Evolutionary conservation across 2,329 filamentous ascomycete species (phyloP), one percentile per base, ranked within the genome.

Genomic region (Hypoxylon sp.): DNA sequence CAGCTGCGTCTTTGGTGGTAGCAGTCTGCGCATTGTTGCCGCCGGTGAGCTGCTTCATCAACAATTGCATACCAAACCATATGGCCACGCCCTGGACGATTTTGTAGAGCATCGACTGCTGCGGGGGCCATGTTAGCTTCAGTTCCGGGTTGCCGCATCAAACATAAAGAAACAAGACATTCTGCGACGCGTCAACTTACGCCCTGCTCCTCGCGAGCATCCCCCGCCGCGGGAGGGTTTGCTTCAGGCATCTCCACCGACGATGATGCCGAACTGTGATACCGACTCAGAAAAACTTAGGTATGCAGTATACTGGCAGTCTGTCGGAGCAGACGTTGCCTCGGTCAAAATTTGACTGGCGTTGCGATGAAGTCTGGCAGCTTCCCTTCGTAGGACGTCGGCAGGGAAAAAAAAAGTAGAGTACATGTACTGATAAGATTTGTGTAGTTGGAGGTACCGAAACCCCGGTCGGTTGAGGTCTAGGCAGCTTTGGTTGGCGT

Each of bases 11-110:
- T 73, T 83, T 83, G 19, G 83, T 81, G 32, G 83, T 80, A 57
- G 85, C 82, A 54, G 82, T 83, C 51, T 81, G 79, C 67, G 83
- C 81, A 61, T 84, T 81, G 74, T 83, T 86, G 53, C 82, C 81
- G 50, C 82, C 81, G 70, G 81, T 80, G 68, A 87, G 82, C 75
- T 87, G 84, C 75, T 83, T 85, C 80, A 90, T 82, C 62, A 86
- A 75, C 62, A 87, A 79, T 76, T 91, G 89, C 78, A 90, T 82
- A 59, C 84, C 87, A 69, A 89, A 82, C 78, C 87, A 90, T 75
- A 89, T 80, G 65, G 83, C 81, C 31, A 84, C 82, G 54, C 87
- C 86, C 65, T 89, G 79, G 39, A 85, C 74, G 32, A 89, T 79
- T 70, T 85, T 86, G 66, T 76, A 80, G 59, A 84, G 77, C 63